phyloP scores from a whole-genome alignment of 371 early-diverging fungal genomes.

The Mucor irregularis region DNA sequence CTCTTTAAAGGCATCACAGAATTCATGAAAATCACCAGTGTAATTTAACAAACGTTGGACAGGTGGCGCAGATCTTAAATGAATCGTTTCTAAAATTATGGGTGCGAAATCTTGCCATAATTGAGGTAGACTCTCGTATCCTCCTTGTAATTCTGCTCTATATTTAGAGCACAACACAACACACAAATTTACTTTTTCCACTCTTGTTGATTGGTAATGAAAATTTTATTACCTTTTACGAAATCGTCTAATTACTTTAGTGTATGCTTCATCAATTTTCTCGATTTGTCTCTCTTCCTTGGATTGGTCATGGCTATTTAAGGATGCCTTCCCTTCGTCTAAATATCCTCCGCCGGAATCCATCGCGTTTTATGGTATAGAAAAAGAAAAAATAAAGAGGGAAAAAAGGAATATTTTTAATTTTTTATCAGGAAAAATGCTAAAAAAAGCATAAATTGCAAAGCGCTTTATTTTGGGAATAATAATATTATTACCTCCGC shows the following conservation, averaged over 20 bases:
- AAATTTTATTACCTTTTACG: constrained; percentile 31
- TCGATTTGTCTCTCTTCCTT: constrained; percentile 8
- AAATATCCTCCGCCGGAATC: constrained; percentile 1
- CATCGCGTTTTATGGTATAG: background rate
- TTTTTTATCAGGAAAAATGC: background rate
- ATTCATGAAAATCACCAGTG: constrained; percentile 41
- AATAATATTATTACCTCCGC: too few species aligned
- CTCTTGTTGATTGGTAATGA: background rate
- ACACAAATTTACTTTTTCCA: background rate
- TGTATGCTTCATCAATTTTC: constrained; percentile 18
- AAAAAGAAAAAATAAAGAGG: background rate
- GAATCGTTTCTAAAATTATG: constrained; percentile 19
- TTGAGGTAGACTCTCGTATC: constrained; percentile 26
- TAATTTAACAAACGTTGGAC: constrained; percentile 30
- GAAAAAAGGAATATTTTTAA: background rate
- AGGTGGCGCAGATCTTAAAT: constrained; percentile 13
- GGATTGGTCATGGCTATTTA: background rate
- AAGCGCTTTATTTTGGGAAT: too few species aligned
- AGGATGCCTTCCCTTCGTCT: background rate
- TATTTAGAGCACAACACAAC: background rate
- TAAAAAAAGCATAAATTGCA: too few species aligned
- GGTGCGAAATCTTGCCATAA: constrained; percentile 33
- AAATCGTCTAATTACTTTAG: constrained; percentile 29
- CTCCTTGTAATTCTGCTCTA: constrained; percentile 20
- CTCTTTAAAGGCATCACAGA: constrained; percentile 31